Percentiles rank a stretch among this genome's conserved stretches.
phyloP scores from a whole-genome alignment of 2,329 filamentous ascomycete species.

The Xylariaceae sp. region DNA sequence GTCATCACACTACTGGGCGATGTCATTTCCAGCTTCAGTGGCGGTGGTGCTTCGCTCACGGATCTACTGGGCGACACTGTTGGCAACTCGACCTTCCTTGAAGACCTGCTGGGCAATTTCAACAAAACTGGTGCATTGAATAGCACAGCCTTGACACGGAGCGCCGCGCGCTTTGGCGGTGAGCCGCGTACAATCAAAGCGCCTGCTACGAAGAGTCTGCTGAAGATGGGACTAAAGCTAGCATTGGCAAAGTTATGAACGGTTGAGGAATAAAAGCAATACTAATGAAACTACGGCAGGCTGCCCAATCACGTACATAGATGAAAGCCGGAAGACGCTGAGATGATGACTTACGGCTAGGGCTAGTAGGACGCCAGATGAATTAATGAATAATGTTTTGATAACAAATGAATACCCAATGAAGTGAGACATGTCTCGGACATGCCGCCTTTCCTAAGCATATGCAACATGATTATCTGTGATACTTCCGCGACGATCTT shows the following conservation, averaged over 20 bases:
- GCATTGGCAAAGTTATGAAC: slow-evolving; percentile 20
- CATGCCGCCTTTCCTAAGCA: no score
- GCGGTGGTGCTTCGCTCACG: slow-evolving; percentile 29
- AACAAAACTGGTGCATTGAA: slow-evolving; percentile 19
- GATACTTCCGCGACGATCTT: no score
- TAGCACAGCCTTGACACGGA: slow-evolving; percentile 4
- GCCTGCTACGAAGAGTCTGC: slow-evolving; percentile 25
- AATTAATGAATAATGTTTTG: slow-evolving; percentile 22
- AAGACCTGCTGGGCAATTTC: slow-evolving; percentile 37
- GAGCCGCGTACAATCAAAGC: slow-evolving; percentile 17
- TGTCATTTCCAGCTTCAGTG: slow-evolving; percentile 36
- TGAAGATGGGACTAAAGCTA: slow-evolving; percentile 32
- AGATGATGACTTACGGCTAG: slow-evolving; percentile 7
- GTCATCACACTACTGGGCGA: slow-evolving; percentile 40
- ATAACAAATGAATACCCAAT: slow-evolving; percentile 15
- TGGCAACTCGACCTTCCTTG: slow-evolving; percentile 40
- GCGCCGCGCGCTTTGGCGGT: slow-evolving; percentile 10
- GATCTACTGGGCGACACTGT: slow-evolving; percentile 37
- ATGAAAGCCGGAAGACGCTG: slow-evolving; percentile 4
- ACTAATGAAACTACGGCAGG: slow-evolving; percentile 3
- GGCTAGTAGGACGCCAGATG: slow-evolving; percentile 2
- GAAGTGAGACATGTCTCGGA: no score
- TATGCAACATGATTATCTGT: no score
- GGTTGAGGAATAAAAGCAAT: slow-evolving; percentile 2
- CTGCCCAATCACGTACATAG: background rate